Conservation (phyloP, 371 early-diverging fungal species). For the Choanephora cucurbitarum region DNA sequence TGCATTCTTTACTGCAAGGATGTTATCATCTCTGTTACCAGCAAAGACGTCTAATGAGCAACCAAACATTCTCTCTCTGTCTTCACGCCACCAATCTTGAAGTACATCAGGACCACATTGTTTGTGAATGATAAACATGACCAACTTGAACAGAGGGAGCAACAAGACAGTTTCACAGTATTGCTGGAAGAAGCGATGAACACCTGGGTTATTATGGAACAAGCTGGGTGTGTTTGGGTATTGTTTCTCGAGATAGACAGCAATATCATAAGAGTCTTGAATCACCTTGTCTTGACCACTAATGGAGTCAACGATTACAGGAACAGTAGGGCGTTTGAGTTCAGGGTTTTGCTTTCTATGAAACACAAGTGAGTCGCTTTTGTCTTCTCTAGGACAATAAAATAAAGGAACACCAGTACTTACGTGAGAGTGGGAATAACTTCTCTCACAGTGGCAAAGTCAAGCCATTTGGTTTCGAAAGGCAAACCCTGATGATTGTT, state of each 20-base stretch:
- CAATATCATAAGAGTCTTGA: constrained; percentile 28
- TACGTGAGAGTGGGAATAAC: constrained; percentile 18
- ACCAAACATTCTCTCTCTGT: constrained; percentile 10
- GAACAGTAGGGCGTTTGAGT: constrained; percentile 12
- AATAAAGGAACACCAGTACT: too few species aligned
- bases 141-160: constrained; percentile 8
- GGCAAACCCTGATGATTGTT: constrained; percentile 15
- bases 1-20: constrained; percentile 2
- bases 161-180: background rate
- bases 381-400: too few species aligned
- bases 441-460: constrained; percentile 8
- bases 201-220: constrained; percentile 16
- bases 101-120: constrained; percentile 1
- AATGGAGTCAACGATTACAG: constrained; percentile 15
- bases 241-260: constrained; percentile 19
- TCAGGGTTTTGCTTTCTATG: background rate
- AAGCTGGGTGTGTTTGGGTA: constrained; percentile 16
- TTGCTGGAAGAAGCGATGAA: constrained; percentile 18
- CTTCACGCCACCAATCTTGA: constrained; percentile 6
- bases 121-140: constrained; percentile 1
- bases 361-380: too few species aligned
- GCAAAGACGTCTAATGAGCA: constrained; percentile 16
- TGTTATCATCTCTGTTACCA: constrained; percentile 6
- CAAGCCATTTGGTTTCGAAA: constrained; percentile 23
- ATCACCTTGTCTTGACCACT: constrained; percentile 9